Evolutionary conservation across 2,329 filamentous ascomycete genomes (phyloP).

Genomic region (Knufia petricola): DNA sequence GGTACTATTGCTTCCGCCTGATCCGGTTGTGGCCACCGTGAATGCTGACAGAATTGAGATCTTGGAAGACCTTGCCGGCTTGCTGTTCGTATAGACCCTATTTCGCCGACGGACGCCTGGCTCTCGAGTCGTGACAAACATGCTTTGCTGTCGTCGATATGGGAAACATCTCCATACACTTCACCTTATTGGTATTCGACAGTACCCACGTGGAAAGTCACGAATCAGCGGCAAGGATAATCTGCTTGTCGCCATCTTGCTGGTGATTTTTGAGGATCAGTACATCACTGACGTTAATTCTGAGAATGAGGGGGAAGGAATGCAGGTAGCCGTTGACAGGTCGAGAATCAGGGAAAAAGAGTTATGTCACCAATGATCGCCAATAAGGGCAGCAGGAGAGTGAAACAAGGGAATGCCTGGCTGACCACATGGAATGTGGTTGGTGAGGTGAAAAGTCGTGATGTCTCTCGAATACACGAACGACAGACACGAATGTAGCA

Average conservation of each 20-base stretch:
- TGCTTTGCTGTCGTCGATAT: slow-evolving; percentile 4
- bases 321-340: slow-evolving; percentile 6
- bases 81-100: slow-evolving; percentile 8
- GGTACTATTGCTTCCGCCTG: slow-evolving; percentile 19
- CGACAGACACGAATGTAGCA: neutral
- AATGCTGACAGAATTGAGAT: slow-evolving; percentile 22
- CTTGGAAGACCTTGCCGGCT: slow-evolving; percentile 20
- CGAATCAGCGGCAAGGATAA: neutral
- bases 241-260: slow-evolving; percentile 5
- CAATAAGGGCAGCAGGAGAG: neutral
- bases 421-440: neutral
- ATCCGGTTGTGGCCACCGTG: slow-evolving; percentile 19
- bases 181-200: neutral
- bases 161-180: slow-evolving; percentile 1
- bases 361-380: slow-evolving; percentile 7
- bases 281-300: slow-evolving; percentile 5
- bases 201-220: neutral
- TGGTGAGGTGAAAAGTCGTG: neutral
- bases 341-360: slow-evolving; percentile 5
- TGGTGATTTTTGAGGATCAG: neutral
- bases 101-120: slow-evolving; percentile 5
- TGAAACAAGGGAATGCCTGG: slow-evolving; percentile 7
- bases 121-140: slow-evolving; percentile 8
- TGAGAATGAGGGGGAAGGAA: neutral
- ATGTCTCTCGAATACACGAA: neutral